Conservation (phyloP, 1,284 basidiomycete genomes). For the Lentinula novae-zelandiae region DNA sequence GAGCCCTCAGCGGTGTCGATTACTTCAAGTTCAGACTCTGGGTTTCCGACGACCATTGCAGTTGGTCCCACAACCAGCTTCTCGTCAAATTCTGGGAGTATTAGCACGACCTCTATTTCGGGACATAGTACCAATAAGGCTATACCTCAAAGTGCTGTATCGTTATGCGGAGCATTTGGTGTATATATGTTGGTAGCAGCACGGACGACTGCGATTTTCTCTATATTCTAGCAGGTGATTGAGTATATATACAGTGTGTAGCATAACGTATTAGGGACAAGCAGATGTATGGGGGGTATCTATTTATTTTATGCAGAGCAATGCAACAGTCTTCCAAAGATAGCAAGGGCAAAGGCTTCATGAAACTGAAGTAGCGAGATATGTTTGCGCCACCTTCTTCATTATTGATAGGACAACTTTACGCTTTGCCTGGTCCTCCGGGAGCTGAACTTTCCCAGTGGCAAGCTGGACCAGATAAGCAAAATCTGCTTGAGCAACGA, state of each 20-base stretch:
- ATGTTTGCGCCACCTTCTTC: conserved; percentile 39
- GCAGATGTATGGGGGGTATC: background rate
- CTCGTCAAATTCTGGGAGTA: background rate
- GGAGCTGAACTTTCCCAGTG: conserved; percentile 45
- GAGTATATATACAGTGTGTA: background rate
- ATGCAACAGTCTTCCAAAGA: background rate
- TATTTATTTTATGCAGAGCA: background rate
- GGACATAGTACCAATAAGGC: background rate
- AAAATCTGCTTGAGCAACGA: conserved; percentile 85
- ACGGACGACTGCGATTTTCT: background rate
- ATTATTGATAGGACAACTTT: conserved; percentile 51
- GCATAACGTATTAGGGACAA: background rate
- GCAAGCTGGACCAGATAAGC: conserved; percentile 66
- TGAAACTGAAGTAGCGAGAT: background rate
- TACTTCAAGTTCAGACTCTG: background rate
- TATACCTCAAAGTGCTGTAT: background rate
- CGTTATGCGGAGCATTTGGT: background rate
- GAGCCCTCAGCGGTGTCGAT: background rate
- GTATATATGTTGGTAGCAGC: background rate
- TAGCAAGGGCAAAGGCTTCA: background rate
- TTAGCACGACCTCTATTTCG: background rate
- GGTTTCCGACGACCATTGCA: background rate
- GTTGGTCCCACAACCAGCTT: background rate
- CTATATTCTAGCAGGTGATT: background rate
- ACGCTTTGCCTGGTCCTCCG: conserved; percentile 47